Base-by-base conservation (phyloP, 2,329 filamentous ascomycete species). In the Claviceps pazoutovae region DNA sequence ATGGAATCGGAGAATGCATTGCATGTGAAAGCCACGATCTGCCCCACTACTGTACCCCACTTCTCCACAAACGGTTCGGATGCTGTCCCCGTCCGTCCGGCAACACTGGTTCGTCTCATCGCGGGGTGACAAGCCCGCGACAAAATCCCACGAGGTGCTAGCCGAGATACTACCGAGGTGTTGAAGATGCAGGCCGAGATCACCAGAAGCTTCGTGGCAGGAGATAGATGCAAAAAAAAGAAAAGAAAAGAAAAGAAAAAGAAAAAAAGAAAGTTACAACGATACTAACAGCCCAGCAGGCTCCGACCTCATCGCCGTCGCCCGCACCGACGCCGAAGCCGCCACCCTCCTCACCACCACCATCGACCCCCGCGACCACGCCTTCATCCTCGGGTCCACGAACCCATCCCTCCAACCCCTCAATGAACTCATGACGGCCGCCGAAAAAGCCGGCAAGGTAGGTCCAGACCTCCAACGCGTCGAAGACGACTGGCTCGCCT, bases 301-400 rank as follows among this genome's bases (percentile, higher is more conserved):
- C 57, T 78, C 82, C 56, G 88, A 98, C 64, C 83, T 98, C 56
- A 73, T 98, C 41, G 88, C 88, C 59, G 82, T 98, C 58, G 93
- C 93, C 51, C 85, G 93, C 63, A 98, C 93, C 54, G 93, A 98
- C 71, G 94, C 93, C 60, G 93, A 98, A 75, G 93, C 93, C 51
- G 93, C 93, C 37, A 98, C 93, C 4, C 83, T 98, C 61, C 95
- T 98, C 74, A 95, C 88, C 57, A 91, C 88, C 37, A 95, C 88
- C 61, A 96, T 98, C 65, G 93, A 98, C 71, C 84, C 86, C 54
- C 86, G 93, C 61, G 93, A 98, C 71, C 93, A 98, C 69, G 76
- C 82, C 61, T 98, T 95, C 80, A 89, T 98, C 68, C 72, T 94
- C 37, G 93, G 93, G 59, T 74, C 78, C 61, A 98, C 93, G 52